phyloP scores from a whole-genome alignment of 441 rosid species.

The Adansonia grandidieri region DNA sequence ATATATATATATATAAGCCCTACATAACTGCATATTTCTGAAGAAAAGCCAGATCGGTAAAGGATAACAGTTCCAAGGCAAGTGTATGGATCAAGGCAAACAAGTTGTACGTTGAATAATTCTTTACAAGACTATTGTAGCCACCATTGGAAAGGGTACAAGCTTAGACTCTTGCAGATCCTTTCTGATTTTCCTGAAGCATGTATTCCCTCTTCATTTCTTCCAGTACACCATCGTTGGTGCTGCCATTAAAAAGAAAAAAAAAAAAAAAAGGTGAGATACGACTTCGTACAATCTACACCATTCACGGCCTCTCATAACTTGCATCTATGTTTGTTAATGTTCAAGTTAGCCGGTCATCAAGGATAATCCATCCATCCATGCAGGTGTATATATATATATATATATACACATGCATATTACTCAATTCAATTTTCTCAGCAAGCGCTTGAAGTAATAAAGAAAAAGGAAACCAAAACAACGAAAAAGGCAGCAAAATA shows the following conservation, averaged over 20 bases:
- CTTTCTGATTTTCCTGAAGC: conserved; percentile 60
- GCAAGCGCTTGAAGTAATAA: neutral
- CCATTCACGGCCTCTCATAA: neutral
- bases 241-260: conserved; percentile 46
- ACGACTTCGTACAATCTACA: neutral
- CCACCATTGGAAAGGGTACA: neutral
- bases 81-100: neutral
- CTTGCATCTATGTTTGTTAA: neutral
- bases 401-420: neutral
- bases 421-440: neutral
- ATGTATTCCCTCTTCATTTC: conserved; percentile 77
- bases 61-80: neutral
- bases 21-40: neutral
- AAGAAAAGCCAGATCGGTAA: neutral
- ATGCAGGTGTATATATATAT: too few species aligned
- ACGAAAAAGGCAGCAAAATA: conserved; percentile 2
- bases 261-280: neutral
- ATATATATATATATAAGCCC: neutral
- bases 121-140: too few species aligned
- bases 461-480: neutral
- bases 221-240: conserved; percentile 76
- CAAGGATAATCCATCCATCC: neutral
- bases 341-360: neutral
- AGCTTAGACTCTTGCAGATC: conserved; percentile 36
- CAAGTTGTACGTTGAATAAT: neutral